phyloP scores from a whole-genome alignment of 345 rosid species.

The Psidium guajava region DNA sequence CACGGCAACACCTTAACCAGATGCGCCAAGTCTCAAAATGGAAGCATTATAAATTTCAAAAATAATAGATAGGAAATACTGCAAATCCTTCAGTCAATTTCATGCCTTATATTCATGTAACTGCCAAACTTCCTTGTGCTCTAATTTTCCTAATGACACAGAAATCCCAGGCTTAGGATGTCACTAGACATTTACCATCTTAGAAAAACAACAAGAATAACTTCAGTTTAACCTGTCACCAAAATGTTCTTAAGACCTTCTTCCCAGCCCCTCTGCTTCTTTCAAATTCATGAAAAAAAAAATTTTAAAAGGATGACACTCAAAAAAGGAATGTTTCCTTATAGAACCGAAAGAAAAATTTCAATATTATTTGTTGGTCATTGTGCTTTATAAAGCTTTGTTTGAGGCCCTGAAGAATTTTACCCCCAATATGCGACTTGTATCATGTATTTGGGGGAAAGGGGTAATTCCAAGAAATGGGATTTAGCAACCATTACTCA shows the following conservation, averaged over 20 bases:
- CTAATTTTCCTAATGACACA: not conserved
- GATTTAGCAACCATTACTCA: not conserved
- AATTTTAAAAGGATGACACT: not conserved
- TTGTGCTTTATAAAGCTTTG: not conserved
- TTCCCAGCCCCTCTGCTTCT: not conserved
- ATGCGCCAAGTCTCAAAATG: too few species aligned
- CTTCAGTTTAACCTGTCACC: not conserved
- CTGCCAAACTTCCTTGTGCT: not conserved
- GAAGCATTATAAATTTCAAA: too few species aligned
- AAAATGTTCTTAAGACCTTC: not conserved
- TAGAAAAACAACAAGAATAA: not conserved
- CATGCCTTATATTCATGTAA: not conserved
- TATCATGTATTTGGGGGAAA: not conserved
- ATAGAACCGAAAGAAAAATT: not conserved
- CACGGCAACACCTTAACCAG: too few species aligned
- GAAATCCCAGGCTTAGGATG: not conserved
- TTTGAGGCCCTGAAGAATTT: not conserved
- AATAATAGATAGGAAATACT: too few species aligned
- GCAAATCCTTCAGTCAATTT: not conserved
- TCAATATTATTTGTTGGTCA: not conserved
- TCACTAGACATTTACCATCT: not conserved
- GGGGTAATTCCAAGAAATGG: not conserved
- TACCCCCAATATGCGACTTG: not conserved
- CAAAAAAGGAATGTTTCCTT: not conserved
- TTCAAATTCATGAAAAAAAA: not conserved